Evolutionary conservation across 2,329 filamentous ascomycete genomes (phyloP).

Genomic region (Botrytis cinerea): DNA sequence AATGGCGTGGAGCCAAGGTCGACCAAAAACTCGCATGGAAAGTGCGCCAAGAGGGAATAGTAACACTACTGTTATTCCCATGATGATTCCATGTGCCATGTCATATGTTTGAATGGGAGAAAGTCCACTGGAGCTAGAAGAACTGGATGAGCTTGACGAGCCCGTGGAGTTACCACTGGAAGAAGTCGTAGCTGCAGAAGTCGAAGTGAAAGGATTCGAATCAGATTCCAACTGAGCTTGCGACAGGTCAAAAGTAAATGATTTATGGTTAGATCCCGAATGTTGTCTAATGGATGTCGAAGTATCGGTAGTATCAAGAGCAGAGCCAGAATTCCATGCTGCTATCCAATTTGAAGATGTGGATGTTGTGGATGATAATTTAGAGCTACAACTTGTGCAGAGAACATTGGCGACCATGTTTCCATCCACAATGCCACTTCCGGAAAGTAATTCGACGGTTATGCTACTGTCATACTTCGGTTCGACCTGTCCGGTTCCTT

Average conservation of each 20-base stretch:
- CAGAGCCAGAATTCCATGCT: constrained; percentile 36
- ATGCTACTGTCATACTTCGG: constrained; percentile 49
- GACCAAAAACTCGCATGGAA: constrained; percentile 60
- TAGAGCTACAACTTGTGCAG: constrained; percentile 44
- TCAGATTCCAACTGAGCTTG: constrained; percentile 33
- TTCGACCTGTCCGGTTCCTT: constrained; percentile 47
- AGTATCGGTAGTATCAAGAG: constrained; percentile 31
- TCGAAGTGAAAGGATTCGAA: constrained; percentile 35
- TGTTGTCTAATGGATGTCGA: constrained; percentile 34
- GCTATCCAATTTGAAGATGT: constrained; percentile 36
- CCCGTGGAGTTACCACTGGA: constrained; percentile 16
- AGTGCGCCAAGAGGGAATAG: constrained; percentile 62
- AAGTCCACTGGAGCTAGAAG: background rate
- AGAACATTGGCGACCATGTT: constrained; percentile 58
- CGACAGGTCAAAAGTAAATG: constrained; percentile 36
- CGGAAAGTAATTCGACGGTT: constrained; percentile 48
- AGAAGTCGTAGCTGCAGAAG: constrained; percentile 22
- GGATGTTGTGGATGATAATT: constrained; percentile 27
- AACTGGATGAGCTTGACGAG: constrained; percentile 1
- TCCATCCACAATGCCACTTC: constrained; percentile 54
- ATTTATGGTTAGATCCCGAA: constrained; percentile 12
- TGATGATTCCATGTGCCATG: constrained; percentile 58
- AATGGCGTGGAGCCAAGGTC: constrained; percentile 52
- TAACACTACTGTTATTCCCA: constrained; percentile 59
- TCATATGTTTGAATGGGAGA: constrained; percentile 27